Conservation (phyloP, 352 stramenopile species). For the Phytophthora sp. region DNA sequence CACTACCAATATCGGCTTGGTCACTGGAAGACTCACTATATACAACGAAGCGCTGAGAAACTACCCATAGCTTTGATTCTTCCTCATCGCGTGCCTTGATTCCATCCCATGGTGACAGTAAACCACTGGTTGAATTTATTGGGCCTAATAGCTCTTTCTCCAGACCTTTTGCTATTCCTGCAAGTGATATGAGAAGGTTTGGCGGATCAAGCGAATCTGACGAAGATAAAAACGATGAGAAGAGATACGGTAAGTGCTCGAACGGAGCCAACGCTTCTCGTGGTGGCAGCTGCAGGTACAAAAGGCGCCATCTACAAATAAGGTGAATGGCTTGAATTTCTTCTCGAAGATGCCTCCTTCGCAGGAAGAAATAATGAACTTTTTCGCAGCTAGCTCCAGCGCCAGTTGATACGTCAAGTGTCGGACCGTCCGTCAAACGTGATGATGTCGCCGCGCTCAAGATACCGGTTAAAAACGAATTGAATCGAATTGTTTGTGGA, state of each 20-base stretch:
- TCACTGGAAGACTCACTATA: neutral
- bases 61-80: conserved; percentile 17
- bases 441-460: conserved; percentile 8
- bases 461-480: conserved; percentile 48
- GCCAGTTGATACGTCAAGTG: neutral
- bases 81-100: neutral
- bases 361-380: conserved; percentile 60
- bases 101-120: conserved; percentile 7
- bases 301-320: conserved; percentile 66
- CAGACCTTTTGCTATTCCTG: conserved; percentile 41
- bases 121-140: too few relatives aligned
- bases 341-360: conserved; percentile 34
- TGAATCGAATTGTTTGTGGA: conserved; percentile 55
- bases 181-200: conserved; percentile 34
- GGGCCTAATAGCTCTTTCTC: conserved; percentile 19
- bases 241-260: conserved; percentile 51
- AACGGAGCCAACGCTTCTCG: conserved; percentile 60
- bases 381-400: conserved; percentile 5
- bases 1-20: neutral
- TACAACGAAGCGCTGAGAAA: conserved; percentile 34
- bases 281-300: conserved; percentile 53
- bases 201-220: conserved; percentile 24
- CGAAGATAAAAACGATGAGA: conserved; percentile 34
- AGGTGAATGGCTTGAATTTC: conserved; percentile 55
- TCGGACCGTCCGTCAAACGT: neutral